Percentiles rank a stretch among this genome's conserved stretches.
These are phyloP conservation scores for Psidium guajava DNA, from an alignment of 345 rosid genomes.

Conservation along the genomic window DNA sequence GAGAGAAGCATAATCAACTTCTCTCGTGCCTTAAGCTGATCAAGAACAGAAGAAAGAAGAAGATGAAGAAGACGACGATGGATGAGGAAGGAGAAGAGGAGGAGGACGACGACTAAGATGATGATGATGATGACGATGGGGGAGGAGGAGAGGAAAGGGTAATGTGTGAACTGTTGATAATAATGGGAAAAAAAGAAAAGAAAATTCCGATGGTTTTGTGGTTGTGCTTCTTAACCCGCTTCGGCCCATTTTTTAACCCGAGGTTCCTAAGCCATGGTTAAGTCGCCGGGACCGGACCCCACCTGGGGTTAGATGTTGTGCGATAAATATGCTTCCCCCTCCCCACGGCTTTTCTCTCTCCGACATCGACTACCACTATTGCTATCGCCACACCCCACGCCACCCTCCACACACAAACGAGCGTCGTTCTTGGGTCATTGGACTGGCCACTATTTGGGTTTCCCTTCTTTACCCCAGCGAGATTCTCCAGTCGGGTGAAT, in stretches of 20 bases:
- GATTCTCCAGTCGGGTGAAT: too few relatives aligned
- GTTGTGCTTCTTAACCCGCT: slow-evolving; percentile 45
- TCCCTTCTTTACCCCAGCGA: too few relatives aligned
- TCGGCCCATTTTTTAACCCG: slow-evolving; percentile 24
- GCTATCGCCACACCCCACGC: not conserved
- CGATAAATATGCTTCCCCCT: slow-evolving; percentile 23
- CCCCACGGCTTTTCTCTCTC: not conserved
- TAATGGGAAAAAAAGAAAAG: slow-evolving; percentile 12
- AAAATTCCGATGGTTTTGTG: slow-evolving; percentile 40
- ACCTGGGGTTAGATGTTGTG: slow-evolving; percentile 25
- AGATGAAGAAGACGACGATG: not conserved
- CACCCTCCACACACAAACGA: too few relatives aligned
- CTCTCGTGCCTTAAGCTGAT: not conserved
- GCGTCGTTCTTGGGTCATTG: too few relatives aligned
- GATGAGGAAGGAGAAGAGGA: not conserved
- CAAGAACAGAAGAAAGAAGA: not conserved
- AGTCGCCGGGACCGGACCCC: slow-evolving; percentile 14
- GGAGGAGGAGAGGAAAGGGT: slow-evolving; percentile 1
- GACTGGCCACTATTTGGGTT: too few relatives aligned
- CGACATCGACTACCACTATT: not conserved
- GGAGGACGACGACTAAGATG: not conserved
- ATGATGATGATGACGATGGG: slow-evolving; percentile 10
- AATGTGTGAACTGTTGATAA: slow-evolving; percentile 21
- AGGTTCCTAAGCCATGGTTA: slow-evolving; percentile 35
- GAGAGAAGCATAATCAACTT: not conserved